Evolutionary conservation across 2,329 filamentous ascomycete species (phyloP).

Genomic region (Teratosphaeria destructans): DNA sequence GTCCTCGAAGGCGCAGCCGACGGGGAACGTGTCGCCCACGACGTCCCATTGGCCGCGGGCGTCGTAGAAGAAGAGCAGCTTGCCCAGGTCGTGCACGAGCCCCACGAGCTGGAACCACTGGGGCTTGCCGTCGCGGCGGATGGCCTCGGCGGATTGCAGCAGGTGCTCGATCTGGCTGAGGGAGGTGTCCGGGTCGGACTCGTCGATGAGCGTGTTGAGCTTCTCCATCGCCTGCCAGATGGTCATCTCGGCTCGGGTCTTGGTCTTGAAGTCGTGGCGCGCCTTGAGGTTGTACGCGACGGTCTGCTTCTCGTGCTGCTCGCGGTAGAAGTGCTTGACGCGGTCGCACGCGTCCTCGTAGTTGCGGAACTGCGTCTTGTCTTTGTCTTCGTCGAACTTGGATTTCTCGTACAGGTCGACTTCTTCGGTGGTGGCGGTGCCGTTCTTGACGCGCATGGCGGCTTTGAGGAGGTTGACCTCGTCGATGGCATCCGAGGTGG

Average conservation of each 20-base stretch:
- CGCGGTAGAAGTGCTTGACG: slow-evolving; percentile 78
- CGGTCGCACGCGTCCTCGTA: slow-evolving; percentile 75
- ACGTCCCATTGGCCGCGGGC: slow-evolving; percentile 90
- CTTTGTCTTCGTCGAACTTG: slow-evolving; percentile 62
- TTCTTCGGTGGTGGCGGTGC: slow-evolving; percentile 34
- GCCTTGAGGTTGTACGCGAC: slow-evolving; percentile 76
- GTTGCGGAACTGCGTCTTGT: slow-evolving; percentile 71
- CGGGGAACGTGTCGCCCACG: slow-evolving; percentile 75
- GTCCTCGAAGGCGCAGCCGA: slow-evolving; percentile 58
- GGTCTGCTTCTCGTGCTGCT: slow-evolving; percentile 61
- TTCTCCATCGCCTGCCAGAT: slow-evolving; percentile 91
- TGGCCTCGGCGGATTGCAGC: slow-evolving; percentile 79
- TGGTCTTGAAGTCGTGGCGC: slow-evolving; percentile 58
- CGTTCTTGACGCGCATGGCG: slow-evolving; percentile 39
- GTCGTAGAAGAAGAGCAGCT: slow-evolving; percentile 69
- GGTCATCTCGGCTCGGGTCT: slow-evolving; percentile 64
- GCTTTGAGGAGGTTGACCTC: slow-evolving; percentile 51
- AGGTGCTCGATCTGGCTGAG: slow-evolving; percentile 85
- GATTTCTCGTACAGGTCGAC: slow-evolving; percentile 47
- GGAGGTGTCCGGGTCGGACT: slow-evolving; percentile 80
- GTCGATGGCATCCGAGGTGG: slow-evolving; percentile 49
- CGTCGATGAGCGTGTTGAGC: slow-evolving; percentile 81
- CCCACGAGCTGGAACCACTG: slow-evolving; percentile 73
- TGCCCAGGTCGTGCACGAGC: slow-evolving; percentile 70
- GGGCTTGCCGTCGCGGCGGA: slow-evolving; percentile 73